A percentile compares a stretch with the other conserved stretches of the same genome.
Conservation (phyloP, 257 asterid genomes). For the Nemophila menziesii region DNA sequence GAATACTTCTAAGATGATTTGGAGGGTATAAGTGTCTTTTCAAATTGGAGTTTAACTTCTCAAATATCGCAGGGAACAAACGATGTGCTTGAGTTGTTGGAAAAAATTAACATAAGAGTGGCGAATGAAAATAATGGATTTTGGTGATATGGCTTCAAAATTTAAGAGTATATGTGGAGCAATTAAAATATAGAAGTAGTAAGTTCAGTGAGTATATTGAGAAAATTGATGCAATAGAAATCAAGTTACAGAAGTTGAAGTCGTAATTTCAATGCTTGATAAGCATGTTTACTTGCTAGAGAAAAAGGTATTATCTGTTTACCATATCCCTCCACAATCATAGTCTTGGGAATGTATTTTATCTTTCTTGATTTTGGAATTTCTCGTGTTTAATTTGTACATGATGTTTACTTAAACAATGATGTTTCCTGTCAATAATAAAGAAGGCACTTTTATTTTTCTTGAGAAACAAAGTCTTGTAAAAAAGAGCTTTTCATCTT, state of each 20-base stretch:
- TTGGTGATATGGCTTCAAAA: conserved; percentile 84
- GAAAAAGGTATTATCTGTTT: conserved; percentile 55
- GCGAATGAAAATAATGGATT: conserved; percentile 82
- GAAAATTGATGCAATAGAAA: conserved; percentile 70
- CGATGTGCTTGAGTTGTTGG: conserved; percentile 62
- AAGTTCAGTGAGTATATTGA: conserved; percentile 60
- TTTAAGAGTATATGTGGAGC: conserved; percentile 82
- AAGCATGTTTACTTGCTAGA: conserved; percentile 67
- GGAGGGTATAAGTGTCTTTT: no score
- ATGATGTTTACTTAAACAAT: no score
- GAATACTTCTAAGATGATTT: no score
- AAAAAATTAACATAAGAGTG: conserved; percentile 73
- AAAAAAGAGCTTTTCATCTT: no score
- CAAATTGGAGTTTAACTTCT: no score
- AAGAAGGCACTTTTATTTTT: no score
- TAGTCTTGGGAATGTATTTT: no score
- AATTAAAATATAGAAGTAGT: conserved; percentile 62
- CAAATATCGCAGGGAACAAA: conserved; percentile 51
- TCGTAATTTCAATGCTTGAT: conserved; percentile 80
- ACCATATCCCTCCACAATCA: conserved; percentile 49
- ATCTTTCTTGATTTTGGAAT: no score
- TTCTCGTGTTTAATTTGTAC: no score
- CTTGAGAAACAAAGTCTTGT: no score
- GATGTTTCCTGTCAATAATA: no score
- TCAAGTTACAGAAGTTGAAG: conserved; percentile 79